Evolutionary conservation across 1,284 basidiomycete species (phyloP).

Genomic region (Boletus sp.): DNA sequence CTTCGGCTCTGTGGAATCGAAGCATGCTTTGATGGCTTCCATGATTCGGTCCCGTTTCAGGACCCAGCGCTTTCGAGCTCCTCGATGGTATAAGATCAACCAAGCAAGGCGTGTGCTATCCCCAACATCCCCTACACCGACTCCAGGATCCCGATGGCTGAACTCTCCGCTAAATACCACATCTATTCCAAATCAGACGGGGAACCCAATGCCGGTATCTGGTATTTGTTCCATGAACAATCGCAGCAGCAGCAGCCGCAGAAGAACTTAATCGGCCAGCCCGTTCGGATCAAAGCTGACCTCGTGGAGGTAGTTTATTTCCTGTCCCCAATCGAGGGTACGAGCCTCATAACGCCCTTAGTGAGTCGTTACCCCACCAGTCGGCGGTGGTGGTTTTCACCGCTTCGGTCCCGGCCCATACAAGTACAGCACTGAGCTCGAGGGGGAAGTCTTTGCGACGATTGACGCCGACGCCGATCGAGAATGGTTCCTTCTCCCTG

Average conservation of each 20-base stretch:
- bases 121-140: neutral
- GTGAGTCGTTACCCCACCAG: neutral
- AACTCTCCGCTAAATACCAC: neutral
- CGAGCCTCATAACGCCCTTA: neutral
- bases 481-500: neutral
- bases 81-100: too few species aligned
- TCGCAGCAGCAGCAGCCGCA: neutral
- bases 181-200: neutral
- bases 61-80: too few species aligned
- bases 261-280: neutral
- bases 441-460: neutral
- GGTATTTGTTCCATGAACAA: neutral
- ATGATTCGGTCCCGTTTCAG: too few species aligned
- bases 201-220: neutral
- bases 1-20: too few species aligned
- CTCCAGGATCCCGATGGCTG: neutral
- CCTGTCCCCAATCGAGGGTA: neutral
- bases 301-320: neutral
- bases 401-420: neutral
- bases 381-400: neutral
- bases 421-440: neutral
- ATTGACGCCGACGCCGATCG: neutral
- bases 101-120: neutral
- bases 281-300: neutral
- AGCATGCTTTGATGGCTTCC: too few species aligned